Evolutionary conservation across 768 basidiomycete genomes (phyloP).

Genomic region (Collybiopsis confluens): DNA sequence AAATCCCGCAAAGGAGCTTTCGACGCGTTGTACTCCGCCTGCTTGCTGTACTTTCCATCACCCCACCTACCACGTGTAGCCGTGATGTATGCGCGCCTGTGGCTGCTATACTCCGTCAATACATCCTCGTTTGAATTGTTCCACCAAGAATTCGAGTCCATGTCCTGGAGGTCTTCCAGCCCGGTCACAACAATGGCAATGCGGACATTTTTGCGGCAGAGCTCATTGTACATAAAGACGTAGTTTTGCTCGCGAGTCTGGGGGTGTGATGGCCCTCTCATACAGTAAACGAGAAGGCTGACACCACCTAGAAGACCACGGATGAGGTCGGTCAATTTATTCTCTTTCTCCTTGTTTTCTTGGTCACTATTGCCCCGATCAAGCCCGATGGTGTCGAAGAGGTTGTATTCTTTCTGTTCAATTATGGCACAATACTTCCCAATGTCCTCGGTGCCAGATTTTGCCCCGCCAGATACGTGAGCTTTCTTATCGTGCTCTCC

Average conservation of each 20-base stretch:
- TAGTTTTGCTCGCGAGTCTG: constrained; percentile 32
- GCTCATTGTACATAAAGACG: constrained; percentile 29
- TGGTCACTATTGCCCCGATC: constrained; percentile 24
- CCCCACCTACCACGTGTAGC: constrained; percentile 18
- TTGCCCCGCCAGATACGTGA: not conserved
- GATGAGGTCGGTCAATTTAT: constrained; percentile 23
- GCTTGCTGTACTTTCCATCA: constrained; percentile 15
- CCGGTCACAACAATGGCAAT: constrained; percentile 34
- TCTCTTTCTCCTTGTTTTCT: too few relatives aligned
- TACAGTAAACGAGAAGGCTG: constrained; percentile 35
- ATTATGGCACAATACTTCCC: constrained; percentile 22
- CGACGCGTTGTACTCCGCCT: constrained; percentile 28
- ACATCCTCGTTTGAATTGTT: constrained; percentile 17
- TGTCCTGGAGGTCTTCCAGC: constrained; percentile 29
- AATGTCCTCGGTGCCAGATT: constrained; percentile 26
- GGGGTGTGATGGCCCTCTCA: constrained; percentile 33
- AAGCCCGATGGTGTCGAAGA: constrained; percentile 30
- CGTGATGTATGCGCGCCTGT: constrained; percentile 28
- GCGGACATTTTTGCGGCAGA: constrained; percentile 34
- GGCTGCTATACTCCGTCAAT: constrained; percentile 22
- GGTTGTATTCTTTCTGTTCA: constrained; percentile 17
- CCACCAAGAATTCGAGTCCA: constrained; percentile 36
- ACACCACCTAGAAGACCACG: constrained; percentile 23
- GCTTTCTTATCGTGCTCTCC: not conserved
- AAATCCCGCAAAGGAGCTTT: not conserved